Base-by-base conservation (phyloP, 352 stramenopile species). In the Pythium phragmiticola region DNA sequence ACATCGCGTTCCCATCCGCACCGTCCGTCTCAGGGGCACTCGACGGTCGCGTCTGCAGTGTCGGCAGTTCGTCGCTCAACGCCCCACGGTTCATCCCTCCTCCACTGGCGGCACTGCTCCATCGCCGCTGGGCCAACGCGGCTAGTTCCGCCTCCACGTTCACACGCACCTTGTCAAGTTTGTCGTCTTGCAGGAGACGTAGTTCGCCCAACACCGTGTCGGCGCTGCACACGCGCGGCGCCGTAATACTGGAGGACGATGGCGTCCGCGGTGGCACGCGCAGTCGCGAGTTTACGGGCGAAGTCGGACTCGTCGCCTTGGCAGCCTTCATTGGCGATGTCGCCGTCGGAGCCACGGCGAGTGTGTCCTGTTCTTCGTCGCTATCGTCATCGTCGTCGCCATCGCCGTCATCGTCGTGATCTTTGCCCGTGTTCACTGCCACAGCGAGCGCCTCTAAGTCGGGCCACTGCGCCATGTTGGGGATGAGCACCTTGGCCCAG, bases 111-210 rank as follows among this genome's bases (percentile, higher is more conserved):
- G 61, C 43, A 45, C 59, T 73, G 12, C 61, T 53, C 13, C 21
- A 23, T 45, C 66, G 54, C 48, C 62, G 60, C 41, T 54, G 45
- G 7, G 50, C 58, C 42, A 67, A 60, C 8, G 65, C 51, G 21
- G 74, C 77, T 11, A 90, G 70, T 53, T 89, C 82, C 4, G 66
- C 70, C 3, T 89, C 82, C 33, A 90, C 65, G 36, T 88, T 84
- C 11, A 90, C 60, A 36, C 73, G 73, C 23, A 87, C 73, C 33
- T 90, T 90, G 37, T 88, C 80, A 43, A 76, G 70, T 28, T 65
- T 69, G 3, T 72, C 60, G 60, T 88, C 82, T 23, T 69, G 65
- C n/a, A 91, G 62, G 14, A 85, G 57, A 60, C 82, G 67, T 19
- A 88, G 71, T 36, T 54, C 64, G 1, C 82, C 82, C 16, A 91